Evolutionary conservation across 1,284 basidiomycete species (phyloP), one percentile per base, ranked within the genome.

Genomic region (Ceratobasidium theobromae): DNA sequence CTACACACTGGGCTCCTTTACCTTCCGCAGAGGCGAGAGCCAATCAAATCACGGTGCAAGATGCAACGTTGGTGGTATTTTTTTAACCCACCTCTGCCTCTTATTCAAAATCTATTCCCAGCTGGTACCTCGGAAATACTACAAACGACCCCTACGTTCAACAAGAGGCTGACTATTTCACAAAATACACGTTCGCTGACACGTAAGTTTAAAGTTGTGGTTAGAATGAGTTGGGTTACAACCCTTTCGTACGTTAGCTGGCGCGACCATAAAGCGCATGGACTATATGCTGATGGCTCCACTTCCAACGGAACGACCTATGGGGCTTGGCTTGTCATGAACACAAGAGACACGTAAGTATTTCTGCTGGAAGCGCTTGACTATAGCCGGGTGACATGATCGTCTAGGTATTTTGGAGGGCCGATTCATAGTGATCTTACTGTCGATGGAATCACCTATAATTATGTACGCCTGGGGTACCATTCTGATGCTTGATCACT

Each of bases 261-360:
- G 21, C 35, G 49, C 9, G 49, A 58, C 23, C 57, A 49, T n/a
- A 38, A 54, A 25, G 67, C 68, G 9, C 72, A 73, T 40, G 74
- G 74, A 6, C 54, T 75, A 41, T 75, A 68, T 52, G 72, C 74
- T 1, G 72, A 74, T 53, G 73, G 72, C 8, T 66, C 72, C 1
- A 45, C 70, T 0, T 64, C 72, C 5, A 68, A 73, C 67, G 68
- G 68, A 35, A 57, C 70, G 0, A 70, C 70, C 3, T 68, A 72
- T 25, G 74, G 74, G 9, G 68, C 70, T 23, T 75, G 74, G 74
- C 71, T 69, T 30, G 71, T 75, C 4, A 70, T 71, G 57, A 74
- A 74, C 64, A 72, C 69, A 18, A 67, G 70, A 32, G 74, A 75
- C 25, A 71, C 69, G 16, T 75, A 72, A 51, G 48, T 5, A n/a